These are phyloP conservation scores for Rubus idaeus DNA, from an alignment of 306 rosid species.

Conservation along the genomic window DNA sequence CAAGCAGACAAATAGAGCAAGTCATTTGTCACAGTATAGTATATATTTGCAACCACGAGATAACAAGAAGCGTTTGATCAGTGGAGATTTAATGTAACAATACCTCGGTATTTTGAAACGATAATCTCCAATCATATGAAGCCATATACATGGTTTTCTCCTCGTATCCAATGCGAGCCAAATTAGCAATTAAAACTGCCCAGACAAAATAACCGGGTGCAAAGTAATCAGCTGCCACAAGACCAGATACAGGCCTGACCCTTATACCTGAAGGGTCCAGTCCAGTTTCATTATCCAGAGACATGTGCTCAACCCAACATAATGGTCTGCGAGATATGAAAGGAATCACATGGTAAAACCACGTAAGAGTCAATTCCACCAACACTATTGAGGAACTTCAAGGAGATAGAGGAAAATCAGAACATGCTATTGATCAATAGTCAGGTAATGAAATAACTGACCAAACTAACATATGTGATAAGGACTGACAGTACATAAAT, in stretches of 20 bases:
- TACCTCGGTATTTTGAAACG: conserved; percentile 92
- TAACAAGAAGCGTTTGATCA: conserved; percentile 12
- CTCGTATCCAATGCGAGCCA: conserved; percentile 87
- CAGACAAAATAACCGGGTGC: conserved; percentile 92
- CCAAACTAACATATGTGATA: neutral
- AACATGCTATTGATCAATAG: neutral
- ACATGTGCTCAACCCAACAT: conserved; percentile 89
- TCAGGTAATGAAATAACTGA: neutral
- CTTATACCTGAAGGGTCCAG: conserved; percentile 67
- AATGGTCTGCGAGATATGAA: conserved; percentile 53
- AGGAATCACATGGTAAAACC: conserved; percentile 20
- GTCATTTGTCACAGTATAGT: conserved; percentile 16
- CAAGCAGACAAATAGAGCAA: conserved; percentile 18
- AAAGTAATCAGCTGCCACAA: conserved; percentile 93
- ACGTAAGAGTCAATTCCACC: conserved; percentile 9
- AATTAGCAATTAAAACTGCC: conserved; percentile 90
- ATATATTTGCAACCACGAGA: conserved; percentile 6
- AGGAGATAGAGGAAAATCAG: neutral
- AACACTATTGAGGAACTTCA: neutral
- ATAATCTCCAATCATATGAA: conserved; percentile 83
- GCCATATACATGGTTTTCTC: conserved; percentile 94
- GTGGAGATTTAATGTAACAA: conserved; percentile 2
- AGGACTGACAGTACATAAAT: neutral
- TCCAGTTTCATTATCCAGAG: conserved; percentile 84
- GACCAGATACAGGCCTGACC: conserved; percentile 89